phyloP scores from a whole-genome alignment of 2,329 filamentous ascomycete species.

The Septoria petroselini region DNA sequence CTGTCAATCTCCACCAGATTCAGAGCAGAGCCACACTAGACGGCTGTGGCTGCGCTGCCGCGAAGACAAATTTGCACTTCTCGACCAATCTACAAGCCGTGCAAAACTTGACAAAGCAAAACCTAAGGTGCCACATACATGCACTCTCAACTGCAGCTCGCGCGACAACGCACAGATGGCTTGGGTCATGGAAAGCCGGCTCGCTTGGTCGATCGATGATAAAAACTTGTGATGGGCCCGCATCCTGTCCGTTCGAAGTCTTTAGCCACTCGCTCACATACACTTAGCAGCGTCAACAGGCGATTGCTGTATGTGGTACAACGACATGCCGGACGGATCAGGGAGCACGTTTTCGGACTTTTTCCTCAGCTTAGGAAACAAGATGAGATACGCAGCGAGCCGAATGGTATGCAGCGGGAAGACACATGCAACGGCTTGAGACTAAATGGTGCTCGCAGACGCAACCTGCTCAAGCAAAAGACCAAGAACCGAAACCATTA shows the following conservation, averaged over 20 bases:
- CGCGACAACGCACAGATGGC: constrained; percentile 2
- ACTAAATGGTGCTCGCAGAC: constrained; percentile 1
- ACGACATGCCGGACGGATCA: background rate
- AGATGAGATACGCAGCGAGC: constrained; percentile 3
- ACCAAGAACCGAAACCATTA: constrained; percentile 20
- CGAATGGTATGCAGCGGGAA: background rate
- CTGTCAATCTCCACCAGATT: constrained; percentile 13
- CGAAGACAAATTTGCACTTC: constrained; percentile 9
- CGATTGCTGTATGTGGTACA: background rate
- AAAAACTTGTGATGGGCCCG: background rate
- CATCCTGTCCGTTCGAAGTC: no score
- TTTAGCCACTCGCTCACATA: no score
- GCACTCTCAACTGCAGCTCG: background rate
- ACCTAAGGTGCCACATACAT: background rate
- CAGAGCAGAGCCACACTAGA: background rate
- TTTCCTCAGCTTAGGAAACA: constrained; percentile 7
- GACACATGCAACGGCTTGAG: background rate
- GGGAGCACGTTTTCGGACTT: constrained; percentile 12
- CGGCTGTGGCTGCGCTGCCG: constrained; percentile 11
- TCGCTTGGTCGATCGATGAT: background rate
- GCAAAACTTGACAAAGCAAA: background rate
- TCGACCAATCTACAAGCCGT: background rate
- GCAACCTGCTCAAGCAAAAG: constrained; percentile 14
- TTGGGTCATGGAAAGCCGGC: background rate
- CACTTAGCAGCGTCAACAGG: background rate